Evolutionary conservation across 306 rosid species (phyloP).

Genomic region (Hippophae rhamnoides): DNA sequence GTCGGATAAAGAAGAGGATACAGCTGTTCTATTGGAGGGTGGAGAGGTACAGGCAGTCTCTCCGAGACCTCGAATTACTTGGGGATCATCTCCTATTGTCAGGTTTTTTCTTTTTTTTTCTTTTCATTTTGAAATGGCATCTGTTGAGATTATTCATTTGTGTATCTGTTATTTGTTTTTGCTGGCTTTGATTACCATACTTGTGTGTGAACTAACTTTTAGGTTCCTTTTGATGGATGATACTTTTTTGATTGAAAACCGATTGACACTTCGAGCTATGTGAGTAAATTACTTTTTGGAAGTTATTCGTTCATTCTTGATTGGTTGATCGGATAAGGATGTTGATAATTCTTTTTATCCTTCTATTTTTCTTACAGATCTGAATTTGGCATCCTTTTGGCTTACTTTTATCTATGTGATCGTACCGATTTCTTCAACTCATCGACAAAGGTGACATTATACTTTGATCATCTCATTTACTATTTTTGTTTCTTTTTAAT

Average conservation of each 20-base stretch:
- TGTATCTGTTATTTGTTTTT: slow-evolving; percentile 13
- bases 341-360: slow-evolving; percentile 4
- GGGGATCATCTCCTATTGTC: slow-evolving; percentile 40
- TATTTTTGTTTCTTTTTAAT: slow-evolving; percentile 1
- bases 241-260: slow-evolving; percentile 71
- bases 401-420: slow-evolving; percentile 72
- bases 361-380: slow-evolving; percentile 37
- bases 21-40: slow-evolving; percentile 55
- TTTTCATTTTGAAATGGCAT: not conserved
- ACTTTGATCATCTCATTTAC: slow-evolving; percentile 3
- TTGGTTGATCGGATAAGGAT: slow-evolving; percentile 14
- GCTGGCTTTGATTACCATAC: slow-evolving; percentile 15
- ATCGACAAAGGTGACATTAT: slow-evolving; percentile 52
- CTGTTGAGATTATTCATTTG: slow-evolving; percentile 9
- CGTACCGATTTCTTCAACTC: slow-evolving; percentile 78
- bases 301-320: slow-evolving; percentile 1
- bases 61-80: slow-evolving; percentile 44
- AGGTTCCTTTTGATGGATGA: slow-evolving; percentile 81
- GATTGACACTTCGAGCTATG: slow-evolving; percentile 87
- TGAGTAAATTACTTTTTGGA: slow-evolving; percentile 34
- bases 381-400: slow-evolving; percentile 70
- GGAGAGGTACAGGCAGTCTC: slow-evolving; percentile 53
- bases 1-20: slow-evolving; percentile 64
- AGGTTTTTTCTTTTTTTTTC: slow-evolving; percentile 27
- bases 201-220: slow-evolving; percentile 7